These are phyloP conservation scores for Ambrosia artemisiifolia DNA, from an alignment of 129 eudicot genomes.

Conservation along the genomic window DNA sequence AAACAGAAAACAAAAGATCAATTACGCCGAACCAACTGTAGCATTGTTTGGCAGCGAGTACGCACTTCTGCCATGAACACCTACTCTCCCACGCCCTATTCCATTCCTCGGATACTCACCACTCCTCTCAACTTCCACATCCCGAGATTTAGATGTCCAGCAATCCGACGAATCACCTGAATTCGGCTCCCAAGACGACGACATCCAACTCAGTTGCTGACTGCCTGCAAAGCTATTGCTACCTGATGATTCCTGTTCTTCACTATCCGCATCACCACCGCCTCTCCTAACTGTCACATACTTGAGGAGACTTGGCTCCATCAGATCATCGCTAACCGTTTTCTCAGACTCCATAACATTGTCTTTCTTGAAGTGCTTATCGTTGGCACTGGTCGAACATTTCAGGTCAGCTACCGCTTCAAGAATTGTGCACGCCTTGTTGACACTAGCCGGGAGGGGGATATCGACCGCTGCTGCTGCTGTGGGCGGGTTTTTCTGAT, in stretches of 20 bases:
- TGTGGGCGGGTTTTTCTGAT: conserved; percentile 51
- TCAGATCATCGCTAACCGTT: conserved; percentile 56
- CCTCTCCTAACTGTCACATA: conserved; percentile 83
- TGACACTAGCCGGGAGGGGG: conserved; percentile 34
- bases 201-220: conserved; percentile 50
- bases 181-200: conserved; percentile 87
- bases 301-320: conserved; percentile 74
- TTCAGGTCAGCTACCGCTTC: conserved; percentile 80
- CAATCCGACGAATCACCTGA: conserved; percentile 81
- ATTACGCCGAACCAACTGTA: conserved; percentile 16
- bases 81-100: conserved; percentile 29
- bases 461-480: conserved; percentile 36
- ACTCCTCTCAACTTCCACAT: conserved; percentile 2
- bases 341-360: conserved; percentile 55
- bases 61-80: conserved; percentile 26
- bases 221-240: conserved; percentile 74
- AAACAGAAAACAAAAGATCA: conserved; percentile 3
- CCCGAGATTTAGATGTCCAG: conserved; percentile 44
- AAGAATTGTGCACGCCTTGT: no score
- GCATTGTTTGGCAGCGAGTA: conserved; percentile 30
- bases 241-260: conserved; percentile 79
- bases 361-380: conserved; percentile 30
- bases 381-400: conserved; percentile 46
- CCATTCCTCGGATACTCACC: conserved; percentile 33
- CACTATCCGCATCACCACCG: conserved; percentile 52